A percentile compares a stretch with the other conserved stretches of the same genome.
Conservation (phyloP, 192 early-diverging fungal species). For the Dimargaris cristalligena region DNA sequence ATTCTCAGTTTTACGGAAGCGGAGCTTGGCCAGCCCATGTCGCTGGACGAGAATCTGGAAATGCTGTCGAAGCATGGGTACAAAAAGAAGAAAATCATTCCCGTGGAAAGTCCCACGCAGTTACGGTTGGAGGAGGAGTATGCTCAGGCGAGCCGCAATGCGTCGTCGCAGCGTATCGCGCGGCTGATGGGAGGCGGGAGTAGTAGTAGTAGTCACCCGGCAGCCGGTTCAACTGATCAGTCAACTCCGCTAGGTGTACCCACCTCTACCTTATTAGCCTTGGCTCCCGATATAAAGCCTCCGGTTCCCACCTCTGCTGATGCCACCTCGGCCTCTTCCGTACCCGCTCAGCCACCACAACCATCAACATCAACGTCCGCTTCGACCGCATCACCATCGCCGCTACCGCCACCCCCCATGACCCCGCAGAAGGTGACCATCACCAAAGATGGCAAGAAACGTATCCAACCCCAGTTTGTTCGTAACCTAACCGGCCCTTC, state of each 20-base stretch:
- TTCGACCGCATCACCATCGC: too few relatives aligned
- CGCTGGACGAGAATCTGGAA: constrained; percentile 45
- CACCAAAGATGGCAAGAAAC: constrained; percentile 66
- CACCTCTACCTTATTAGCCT: constrained; percentile 12
- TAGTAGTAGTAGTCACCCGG: constrained; percentile 22
- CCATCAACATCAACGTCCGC: too few relatives aligned
- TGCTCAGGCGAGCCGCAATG: constrained; percentile 1
- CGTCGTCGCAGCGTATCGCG: constrained; percentile 16
- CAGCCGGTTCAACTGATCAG: constrained; percentile 6
- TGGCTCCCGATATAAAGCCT: constrained; percentile 11
- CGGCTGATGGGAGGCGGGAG: constrained; percentile 16
- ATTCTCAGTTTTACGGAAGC: constrained; percentile 47
- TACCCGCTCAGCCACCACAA: too few relatives aligned
- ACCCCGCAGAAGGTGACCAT: constrained; percentile 11
- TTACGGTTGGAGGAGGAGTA: constrained; percentile 43
- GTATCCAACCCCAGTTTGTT: constrained; percentile 60
- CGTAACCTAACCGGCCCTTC: constrained; percentile 14
- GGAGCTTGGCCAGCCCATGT: constrained; percentile 49
- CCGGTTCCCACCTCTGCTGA: neutral
- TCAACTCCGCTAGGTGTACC: constrained; percentile 14
- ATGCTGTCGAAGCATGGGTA: constrained; percentile 31
- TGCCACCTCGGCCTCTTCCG: too few relatives aligned
- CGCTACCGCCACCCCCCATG: too few relatives aligned
- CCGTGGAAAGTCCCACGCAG: constrained; percentile 43
- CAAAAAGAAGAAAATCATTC: constrained; percentile 22